Base-by-base conservation (phyloP, 2,329 filamentous ascomycete genomes). In the Waltergamsia citrina region DNA sequence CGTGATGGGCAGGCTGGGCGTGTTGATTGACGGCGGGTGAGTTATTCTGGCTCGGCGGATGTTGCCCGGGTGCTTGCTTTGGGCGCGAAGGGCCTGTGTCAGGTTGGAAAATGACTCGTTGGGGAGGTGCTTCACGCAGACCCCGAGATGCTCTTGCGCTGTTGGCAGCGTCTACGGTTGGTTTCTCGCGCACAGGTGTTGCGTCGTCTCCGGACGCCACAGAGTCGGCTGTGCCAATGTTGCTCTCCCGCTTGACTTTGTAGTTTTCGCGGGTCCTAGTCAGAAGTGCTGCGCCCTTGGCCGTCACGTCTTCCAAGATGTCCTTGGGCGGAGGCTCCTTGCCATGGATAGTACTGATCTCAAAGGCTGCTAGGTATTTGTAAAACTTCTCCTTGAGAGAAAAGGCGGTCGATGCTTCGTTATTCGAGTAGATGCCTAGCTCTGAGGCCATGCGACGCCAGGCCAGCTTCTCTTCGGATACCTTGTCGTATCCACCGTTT, bases 381-480 rank as follows among this genome's bases (percentile, higher is more conserved):
- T 93, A 93, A 62, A 92, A 94, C 41, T 83, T 78, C 36, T 83
- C 81, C 62, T 94, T 94, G 36, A 94, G 65, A 38, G 82, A 74
- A 59, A 93, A 94, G 11, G 85, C 86, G 38, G 86, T 77, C n/a
- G 85, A 85, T 6, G 85, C 71, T 41, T 85, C 77, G 51, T 90
- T 87, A 48, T 73, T 70, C 36, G 78, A 78, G 50, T 77, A 77
- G 42, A 88, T 74, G 32, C 84, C 76, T 37, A 94, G 80, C 46
- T 87, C 79, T 34, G 78, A 70, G 10, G 81, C 84, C 47, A 94
- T 71, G 46, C 77, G 78, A 42, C 85, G 75, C 87, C 87, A 94
- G 33, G 84, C 82, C 43, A 93, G 71, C 63, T 90, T 92, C 54
- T 90, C 77, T 60, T 76, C 80, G 41, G 74, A 87, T 53, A 90